Base-by-base conservation (phyloP, 2,329 filamentous ascomycete species). In the Nigrograna mackinnonii region DNA sequence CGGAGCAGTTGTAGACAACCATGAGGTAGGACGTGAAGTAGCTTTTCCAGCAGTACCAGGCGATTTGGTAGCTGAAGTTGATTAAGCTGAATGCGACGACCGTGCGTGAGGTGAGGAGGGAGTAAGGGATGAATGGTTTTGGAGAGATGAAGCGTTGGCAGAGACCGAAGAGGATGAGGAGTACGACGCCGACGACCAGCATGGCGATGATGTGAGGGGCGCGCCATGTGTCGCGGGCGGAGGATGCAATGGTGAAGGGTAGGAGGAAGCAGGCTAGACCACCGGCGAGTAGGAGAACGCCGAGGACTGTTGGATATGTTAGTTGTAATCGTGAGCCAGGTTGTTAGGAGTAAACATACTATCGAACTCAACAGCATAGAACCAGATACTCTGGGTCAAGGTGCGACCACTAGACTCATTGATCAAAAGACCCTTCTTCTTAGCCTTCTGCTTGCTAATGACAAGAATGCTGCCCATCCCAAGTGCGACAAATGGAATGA, bases 21-120 rank as follows among this genome's bases (percentile, higher is more conserved):
- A 65, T 62, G 2, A 71, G 55, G 51, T 66, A 71, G 5, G 68
- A 70, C 36, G 55, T 58, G 54, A 68, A 72, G 54, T 80, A 85
- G 56, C 83, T 77, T 14, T 77, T 79, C 60, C 85, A 82, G 62
- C 84, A 71, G 48, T 76, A 77, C 80, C 80, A 84, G 12, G 31
- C 12, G 31, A 34, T 34, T 67, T 79, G 80, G 56, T 82, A 71
- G 54, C 79, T 64, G 35, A 72, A 45, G 7, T 74, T 80, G 18
- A 86, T 79, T 5, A 77, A 78, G 34, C 85, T 64, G 4, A 82
- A 75, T 3, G 72, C 79, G 75, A 82, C 83, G 22, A 85, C 74
- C 13, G 73, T 74, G 19, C 83, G 80, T 56, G 85, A 79, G 61
- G 77, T 79, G 57, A 85, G 72, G 3, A 83, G 69, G 37, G 67